phyloP scores from a whole-genome alignment of 257 asterid species.

The Ocimum tenuiflorum region DNA sequence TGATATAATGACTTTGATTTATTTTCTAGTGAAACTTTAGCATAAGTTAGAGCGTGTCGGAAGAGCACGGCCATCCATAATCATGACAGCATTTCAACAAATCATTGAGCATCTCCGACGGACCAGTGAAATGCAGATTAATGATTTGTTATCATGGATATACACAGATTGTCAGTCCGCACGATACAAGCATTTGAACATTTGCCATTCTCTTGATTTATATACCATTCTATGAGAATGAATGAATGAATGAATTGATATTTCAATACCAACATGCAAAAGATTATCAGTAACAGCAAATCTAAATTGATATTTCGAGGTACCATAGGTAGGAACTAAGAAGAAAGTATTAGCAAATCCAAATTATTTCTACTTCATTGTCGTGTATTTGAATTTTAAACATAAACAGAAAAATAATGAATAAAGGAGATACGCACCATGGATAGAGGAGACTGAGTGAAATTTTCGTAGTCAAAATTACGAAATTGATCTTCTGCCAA shows the following conservation, averaged over 20 bases:
- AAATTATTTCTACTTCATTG: neutral
- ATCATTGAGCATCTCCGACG: neutral
- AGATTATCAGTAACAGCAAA: neutral
- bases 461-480: constrained; percentile 60
- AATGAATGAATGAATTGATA: neutral
- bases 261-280: neutral
- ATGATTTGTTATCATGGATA: neutral
- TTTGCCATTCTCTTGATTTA: neutral
- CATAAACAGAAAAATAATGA: neutral
- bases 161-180: neutral
- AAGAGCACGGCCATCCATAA: neutral
- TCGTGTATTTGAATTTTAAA: neutral
- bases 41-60: neutral
- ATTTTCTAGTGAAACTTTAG: neutral
- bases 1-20: neutral
- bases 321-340: neutral
- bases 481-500: constrained; percentile 41
- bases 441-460: constrained; percentile 66
- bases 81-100: too few species aligned
- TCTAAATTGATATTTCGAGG: neutral
- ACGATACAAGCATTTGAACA: neutral
- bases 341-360: neutral
- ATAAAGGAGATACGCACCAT: constrained; percentile 39
- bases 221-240: neutral
- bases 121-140: neutral